Evolutionary conservation across 805 yeast species (phyloP), one percentile per base, ranked within the genome.

Genomic region (Ogataea neopini): DNA sequence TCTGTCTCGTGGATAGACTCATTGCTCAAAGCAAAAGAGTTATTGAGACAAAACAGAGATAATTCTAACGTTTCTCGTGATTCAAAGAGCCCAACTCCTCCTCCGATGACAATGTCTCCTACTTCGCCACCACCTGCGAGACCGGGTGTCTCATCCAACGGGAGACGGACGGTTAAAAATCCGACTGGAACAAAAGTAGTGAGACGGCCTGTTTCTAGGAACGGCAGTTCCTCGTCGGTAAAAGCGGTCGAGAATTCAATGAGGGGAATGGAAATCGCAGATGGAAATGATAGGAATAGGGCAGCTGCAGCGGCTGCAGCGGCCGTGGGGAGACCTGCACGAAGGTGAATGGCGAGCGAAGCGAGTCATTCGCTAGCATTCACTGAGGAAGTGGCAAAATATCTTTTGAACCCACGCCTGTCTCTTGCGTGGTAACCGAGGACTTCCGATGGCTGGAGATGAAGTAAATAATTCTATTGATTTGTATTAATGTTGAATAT

Each of bases 1-100:
- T 63, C 70, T 4, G 73, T 77, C 38, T 76, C 80, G 3, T 86
- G 92, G 92, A 83, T 86, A 11, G 86, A 83, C 40, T 77, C 89
- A 43, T 71, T 86, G 48, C 68, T 86, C 53, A 77, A 77, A 53
- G 87, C 89, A 2, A 82, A 84, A 54, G 81, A 83, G 41, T 58
- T 83, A 57, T 67, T 78, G 40, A 60, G 61, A 36, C 58, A 74
- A 61, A 60, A 66, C 46, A 58, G 51, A 26, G 49, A 49, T 29
- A 20, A 17, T 9, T 18, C 39, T 13, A 32, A 15, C n/a, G 25
- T 15, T 4, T 28, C 48, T 17, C 43, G 43, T 14, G 38, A 37
- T 15, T 20, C 39, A 22, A 45, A 34, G 11, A 33, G 30, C 14
- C 43, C 51, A 1, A 29, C 47, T 7, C 44, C 48, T 18, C 28